Conservation (phyloP, 2,329 filamentous ascomycete genomes). For the Cladophialophora bantiana region DNA sequence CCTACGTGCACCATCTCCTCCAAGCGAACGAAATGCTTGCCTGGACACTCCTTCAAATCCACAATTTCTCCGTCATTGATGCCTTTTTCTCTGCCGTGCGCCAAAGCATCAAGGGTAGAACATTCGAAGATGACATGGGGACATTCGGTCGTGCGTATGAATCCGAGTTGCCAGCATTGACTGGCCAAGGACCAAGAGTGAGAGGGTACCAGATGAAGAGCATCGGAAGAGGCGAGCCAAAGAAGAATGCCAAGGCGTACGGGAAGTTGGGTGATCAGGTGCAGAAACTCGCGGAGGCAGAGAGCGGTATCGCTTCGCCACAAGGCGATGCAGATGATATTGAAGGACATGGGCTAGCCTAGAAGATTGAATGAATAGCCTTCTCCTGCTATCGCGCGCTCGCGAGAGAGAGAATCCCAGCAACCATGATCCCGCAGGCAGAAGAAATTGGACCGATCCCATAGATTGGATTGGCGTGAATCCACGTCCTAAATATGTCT, state of each 20-base stretch:
- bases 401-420: background rate
- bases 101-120: slow-evolving; percentile 63
- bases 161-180: slow-evolving; percentile 72
- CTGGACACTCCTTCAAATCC: slow-evolving; percentile 90
- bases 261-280: slow-evolving; percentile 62
- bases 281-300: slow-evolving; percentile 57
- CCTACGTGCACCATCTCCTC: slow-evolving; percentile 87
- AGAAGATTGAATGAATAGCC: slow-evolving; percentile 16
- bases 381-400: background rate
- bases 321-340: slow-evolving; percentile 61
- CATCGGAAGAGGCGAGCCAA: slow-evolving; percentile 66
- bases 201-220: slow-evolving; percentile 84
- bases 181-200: slow-evolving; percentile 76
- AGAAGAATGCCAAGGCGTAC: slow-evolving; percentile 73
- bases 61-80: slow-evolving; percentile 79
- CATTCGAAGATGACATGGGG: slow-evolving; percentile 61
- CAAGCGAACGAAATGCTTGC: slow-evolving; percentile 94
- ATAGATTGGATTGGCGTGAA: background rate
- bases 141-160: slow-evolving; percentile 74
- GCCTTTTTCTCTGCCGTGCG: slow-evolving; percentile 77
- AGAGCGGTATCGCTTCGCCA: slow-evolving; percentile 59
- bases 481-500: slow-evolving; percentile 11
- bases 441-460: background rate
- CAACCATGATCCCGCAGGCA: background rate
- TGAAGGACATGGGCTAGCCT: slow-evolving; percentile 61